These are phyloP conservation scores for Musa beccarii DNA, from an alignment of 176 grass and related monocot genomes.

Conservation along the genomic window DNA sequence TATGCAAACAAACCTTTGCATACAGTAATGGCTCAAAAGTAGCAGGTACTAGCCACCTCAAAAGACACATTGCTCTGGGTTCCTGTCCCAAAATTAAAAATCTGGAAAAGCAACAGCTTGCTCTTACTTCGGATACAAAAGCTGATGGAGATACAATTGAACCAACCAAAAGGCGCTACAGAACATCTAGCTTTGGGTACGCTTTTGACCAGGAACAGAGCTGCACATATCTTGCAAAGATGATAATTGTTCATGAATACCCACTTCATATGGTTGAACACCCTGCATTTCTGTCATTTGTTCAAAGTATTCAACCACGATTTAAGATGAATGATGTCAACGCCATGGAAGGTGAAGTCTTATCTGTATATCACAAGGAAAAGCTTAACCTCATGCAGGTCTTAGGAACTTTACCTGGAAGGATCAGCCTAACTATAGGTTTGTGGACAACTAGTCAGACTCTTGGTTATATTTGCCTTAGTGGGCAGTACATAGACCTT, in stretches of 20 bases:
- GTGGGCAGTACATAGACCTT: conserved; percentile 4
- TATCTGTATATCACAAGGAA: conserved; percentile 18
- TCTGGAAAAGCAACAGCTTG: background rate
- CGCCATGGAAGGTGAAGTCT: background rate
- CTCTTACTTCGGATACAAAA: background rate
- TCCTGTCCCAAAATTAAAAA: conserved; percentile 16
- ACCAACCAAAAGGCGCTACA: conserved; percentile 8
- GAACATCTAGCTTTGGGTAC: background rate
- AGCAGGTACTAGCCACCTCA: conserved; percentile 18
- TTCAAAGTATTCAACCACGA: conserved; percentile 7
- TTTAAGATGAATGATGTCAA: conserved; percentile 1
- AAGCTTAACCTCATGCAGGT: conserved; percentile 7
- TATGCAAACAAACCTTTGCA: conserved; percentile 18
- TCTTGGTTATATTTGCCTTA: conserved; percentile 15
- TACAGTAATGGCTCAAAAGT: conserved; percentile 13
- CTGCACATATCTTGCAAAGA: background rate
- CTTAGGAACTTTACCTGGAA: conserved; percentile 8
- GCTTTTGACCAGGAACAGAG: conserved; percentile 17
- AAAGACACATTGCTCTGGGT: conserved; percentile 13
- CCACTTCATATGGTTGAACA: conserved; percentile 16
- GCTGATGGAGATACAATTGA: background rate
- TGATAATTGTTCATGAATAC: conserved; percentile 16
- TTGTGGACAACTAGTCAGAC: conserved; percentile 15
- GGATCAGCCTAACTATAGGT: conserved; percentile 2
- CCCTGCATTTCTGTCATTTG: conserved; percentile 2